phyloP scores from a whole-genome alignment of 164 flowering plant genomes.

The Stephania cephalantha region DNA sequence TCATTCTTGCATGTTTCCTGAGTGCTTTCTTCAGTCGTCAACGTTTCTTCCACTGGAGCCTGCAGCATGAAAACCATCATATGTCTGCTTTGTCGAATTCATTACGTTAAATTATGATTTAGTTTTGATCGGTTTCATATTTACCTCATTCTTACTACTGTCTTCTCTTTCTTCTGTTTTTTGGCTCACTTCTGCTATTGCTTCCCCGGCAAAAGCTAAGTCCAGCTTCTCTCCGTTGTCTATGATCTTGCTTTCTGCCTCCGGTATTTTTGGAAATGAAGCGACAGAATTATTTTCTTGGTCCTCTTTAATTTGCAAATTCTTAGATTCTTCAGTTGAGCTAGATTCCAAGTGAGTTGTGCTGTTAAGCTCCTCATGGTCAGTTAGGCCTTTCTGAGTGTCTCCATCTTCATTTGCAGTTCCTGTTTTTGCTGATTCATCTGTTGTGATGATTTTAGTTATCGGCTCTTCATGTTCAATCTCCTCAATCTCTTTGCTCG shows the following conservation, averaged over 20 bases:
- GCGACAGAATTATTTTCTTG: not conserved
- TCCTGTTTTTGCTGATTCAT: constrained; percentile 6
- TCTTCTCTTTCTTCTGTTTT: not conserved
- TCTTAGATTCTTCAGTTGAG: constrained; percentile 6
- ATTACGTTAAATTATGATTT: not conserved
- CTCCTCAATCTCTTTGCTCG: constrained; percentile 10
- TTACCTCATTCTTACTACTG: constrained; percentile 16
- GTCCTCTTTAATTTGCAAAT: constrained; percentile 8
- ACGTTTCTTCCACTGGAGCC: constrained; percentile 19
- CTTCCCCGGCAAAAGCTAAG: constrained; percentile 4
- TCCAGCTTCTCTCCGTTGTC: constrained; percentile 11
- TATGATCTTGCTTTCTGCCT: constrained; percentile 5
- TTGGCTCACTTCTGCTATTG: constrained; percentile 3
- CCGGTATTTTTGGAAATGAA: constrained; percentile 13
- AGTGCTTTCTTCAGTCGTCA: constrained; percentile 12
- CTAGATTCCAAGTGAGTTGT: not conserved
- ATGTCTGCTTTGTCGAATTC: not conserved
- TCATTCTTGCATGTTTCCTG: constrained; percentile 8
- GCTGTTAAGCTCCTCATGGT: constrained; percentile 14
- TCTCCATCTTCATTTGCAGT: constrained; percentile 10
- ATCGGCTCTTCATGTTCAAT: constrained; percentile 10
- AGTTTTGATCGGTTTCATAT: not conserved
- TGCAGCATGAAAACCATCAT: constrained; percentile 14
- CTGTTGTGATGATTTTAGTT: constrained; percentile 7
- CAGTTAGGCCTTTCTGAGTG: constrained; percentile 8